Percentiles rank a stretch among this genome's conserved stretches.
phyloP scores from a whole-genome alignment of 2,329 filamentous ascomycete species.

The Aspergillus sp. region DNA sequence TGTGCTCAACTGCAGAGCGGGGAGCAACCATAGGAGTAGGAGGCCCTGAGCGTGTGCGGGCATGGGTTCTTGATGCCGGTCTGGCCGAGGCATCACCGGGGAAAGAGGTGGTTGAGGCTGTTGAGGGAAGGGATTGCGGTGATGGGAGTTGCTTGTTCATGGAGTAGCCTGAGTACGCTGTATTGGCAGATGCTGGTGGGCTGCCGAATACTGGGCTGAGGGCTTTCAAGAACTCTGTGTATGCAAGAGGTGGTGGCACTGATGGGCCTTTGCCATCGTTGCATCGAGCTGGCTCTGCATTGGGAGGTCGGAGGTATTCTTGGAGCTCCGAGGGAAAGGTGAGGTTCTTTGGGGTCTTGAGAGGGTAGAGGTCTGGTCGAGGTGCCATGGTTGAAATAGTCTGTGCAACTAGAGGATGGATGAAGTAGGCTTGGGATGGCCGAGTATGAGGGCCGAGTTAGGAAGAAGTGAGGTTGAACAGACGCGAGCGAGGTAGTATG shows the following conservation, averaged over 20 bases:
- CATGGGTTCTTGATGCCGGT: not conserved
- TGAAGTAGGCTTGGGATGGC: not conserved
- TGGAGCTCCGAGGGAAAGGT: constrained; percentile 19
- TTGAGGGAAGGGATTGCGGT: constrained; percentile 15
- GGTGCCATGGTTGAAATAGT: constrained; percentile 15
- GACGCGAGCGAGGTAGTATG: not conserved
- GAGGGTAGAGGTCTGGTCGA: constrained; percentile 16
- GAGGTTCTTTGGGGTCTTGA: constrained; percentile 16
- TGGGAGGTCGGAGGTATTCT: constrained; percentile 2
- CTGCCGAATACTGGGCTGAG: constrained; percentile 16
- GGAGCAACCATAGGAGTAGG: constrained; percentile 4
- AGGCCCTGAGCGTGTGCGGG: constrained; percentile 9
- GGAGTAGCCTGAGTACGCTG: constrained; percentile 8
- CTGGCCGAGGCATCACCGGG: not conserved
- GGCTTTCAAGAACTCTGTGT: constrained; percentile 20
- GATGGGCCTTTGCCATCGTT: constrained; percentile 16
- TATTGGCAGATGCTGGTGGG: constrained; percentile 1
- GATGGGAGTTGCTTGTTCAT: constrained; percentile 14
- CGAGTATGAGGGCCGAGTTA: not conserved
- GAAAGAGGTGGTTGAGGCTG: constrained; percentile 15
- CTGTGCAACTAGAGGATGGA: not conserved
- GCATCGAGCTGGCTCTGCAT: constrained; percentile 1
- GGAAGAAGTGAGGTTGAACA: not conserved
- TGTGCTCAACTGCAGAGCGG: constrained; percentile 6
- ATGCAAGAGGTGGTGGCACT: constrained; percentile 17